Conservation (phyloP, 73 alveolate genomes). For the Tetrahymena thermophila region DNA sequence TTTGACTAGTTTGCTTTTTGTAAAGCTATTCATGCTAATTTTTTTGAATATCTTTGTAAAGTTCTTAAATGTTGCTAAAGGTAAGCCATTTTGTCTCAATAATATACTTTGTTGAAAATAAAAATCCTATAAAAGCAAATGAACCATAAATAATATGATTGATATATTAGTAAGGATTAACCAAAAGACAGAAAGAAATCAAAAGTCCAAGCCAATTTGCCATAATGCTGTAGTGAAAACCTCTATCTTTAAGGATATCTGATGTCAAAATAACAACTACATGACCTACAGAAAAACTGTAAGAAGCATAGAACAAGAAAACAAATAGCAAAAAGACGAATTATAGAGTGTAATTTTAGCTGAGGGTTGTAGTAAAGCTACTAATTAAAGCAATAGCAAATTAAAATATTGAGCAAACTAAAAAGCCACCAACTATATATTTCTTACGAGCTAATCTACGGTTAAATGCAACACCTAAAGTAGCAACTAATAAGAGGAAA, state of each 20-base stretch:
- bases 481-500: background rate
- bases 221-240: background rate
- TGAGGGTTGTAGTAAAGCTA: background rate
- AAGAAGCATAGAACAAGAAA: background rate
- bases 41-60: background rate
- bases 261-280: background rate
- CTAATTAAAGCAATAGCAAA: background rate
- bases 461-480: background rate
- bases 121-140: background rate
- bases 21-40: background rate
- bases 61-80: background rate
- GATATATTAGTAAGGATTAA: background rate
- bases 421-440: background rate
- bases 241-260: background rate
- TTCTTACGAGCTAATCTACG: constrained; percentile 3
- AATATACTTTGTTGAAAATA: background rate
- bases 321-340: background rate
- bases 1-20: no score
- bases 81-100: background rate
- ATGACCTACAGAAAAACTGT: background rate
- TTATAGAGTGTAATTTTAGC: background rate
- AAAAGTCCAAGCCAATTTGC: background rate
- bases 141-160: background rate
- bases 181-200: background rate
- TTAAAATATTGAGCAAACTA: background rate